These are phyloP conservation scores for Trichoderma sp. DNA, from an alignment of 2,329 filamentous ascomycete species.

Conservation along the genomic window DNA sequence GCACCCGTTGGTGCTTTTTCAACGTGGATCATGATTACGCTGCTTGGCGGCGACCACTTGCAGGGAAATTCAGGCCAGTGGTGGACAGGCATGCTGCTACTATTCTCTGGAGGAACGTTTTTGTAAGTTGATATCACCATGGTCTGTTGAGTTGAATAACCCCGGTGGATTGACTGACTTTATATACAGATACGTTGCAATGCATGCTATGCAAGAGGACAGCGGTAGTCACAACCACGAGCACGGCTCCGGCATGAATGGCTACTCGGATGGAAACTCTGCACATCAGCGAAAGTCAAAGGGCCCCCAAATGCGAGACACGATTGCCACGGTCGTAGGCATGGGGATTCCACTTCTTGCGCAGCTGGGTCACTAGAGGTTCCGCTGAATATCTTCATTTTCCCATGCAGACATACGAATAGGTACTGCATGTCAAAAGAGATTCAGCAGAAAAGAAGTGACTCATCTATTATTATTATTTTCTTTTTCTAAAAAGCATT, in stretches of 20 bases:
- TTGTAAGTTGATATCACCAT: slow-evolving; percentile 61
- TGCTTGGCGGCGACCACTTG: slow-evolving; percentile 66
- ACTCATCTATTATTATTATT: background rate
- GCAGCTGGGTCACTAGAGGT: slow-evolving; percentile 70
- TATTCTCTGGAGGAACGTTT: slow-evolving; percentile 97
- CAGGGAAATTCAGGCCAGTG: slow-evolving; percentile 70
- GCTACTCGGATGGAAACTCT: slow-evolving; percentile 55
- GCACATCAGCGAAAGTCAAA: slow-evolving; percentile 54
- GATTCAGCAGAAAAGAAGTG: background rate
- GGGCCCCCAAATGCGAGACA: slow-evolving; percentile 68
- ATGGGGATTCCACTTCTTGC: slow-evolving; percentile 80
- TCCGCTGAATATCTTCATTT: no score
- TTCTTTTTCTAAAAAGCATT: background rate
- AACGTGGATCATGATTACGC: slow-evolving; percentile 79
- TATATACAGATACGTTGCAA: slow-evolving; percentile 79
- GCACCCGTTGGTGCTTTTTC: slow-evolving; percentile 82
- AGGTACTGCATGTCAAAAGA: background rate
- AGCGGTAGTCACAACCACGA: slow-evolving; percentile 55
- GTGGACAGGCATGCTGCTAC: slow-evolving; percentile 87
- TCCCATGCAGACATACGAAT: background rate
- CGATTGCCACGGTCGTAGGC: slow-evolving; percentile 70
- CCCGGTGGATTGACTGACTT: background rate
- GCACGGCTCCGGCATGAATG: slow-evolving; percentile 54
- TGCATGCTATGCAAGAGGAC: slow-evolving; percentile 96
- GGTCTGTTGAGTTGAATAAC: background rate